phyloP scores from a whole-genome alignment of 2,329 filamentous ascomycete species.

The Zalaria obscura region DNA sequence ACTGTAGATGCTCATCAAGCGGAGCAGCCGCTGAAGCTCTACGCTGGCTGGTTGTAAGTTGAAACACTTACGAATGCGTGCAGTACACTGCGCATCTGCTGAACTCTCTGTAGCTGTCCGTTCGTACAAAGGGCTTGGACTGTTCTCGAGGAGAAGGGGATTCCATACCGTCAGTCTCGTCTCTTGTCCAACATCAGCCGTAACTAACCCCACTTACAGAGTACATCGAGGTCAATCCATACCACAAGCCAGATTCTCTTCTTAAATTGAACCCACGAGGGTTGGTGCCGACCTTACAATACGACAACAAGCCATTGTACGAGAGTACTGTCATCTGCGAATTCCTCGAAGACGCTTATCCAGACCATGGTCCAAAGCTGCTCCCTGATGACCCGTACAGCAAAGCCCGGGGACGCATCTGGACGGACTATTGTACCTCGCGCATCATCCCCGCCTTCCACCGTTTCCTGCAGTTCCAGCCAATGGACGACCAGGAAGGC shows the following conservation, averaged over 20 bases:
- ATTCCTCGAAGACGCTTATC: constrained; percentile 60
- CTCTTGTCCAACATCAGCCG: background rate
- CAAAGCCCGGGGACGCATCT: constrained; percentile 51
- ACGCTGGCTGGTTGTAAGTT: constrained; percentile 18
- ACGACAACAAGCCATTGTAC: constrained; percentile 46
- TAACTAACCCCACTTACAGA: background rate
- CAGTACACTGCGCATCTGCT: background rate
- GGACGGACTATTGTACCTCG: constrained; percentile 58
- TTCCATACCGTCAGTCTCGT: constrained; percentile 49
- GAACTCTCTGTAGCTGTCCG: constrained; percentile 32
- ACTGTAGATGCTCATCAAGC: constrained; percentile 18
- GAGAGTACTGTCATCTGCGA: constrained; percentile 62
- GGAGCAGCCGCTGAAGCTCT: constrained; percentile 17
- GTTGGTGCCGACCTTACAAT: constrained; percentile 55
- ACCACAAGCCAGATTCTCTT: constrained; percentile 55
- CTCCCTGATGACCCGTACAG: constrained; percentile 50
- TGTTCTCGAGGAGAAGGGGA: constrained; percentile 56
- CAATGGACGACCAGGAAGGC: constrained; percentile 22
- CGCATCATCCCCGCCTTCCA: constrained; percentile 58
- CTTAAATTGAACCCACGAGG: constrained; percentile 61
- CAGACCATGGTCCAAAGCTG: constrained; percentile 34
- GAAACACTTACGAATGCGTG: background rate
- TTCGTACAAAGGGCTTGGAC: constrained; percentile 59
- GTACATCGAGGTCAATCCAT: constrained; percentile 56
- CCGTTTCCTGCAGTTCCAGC: constrained; percentile 38